Evolutionary conservation across 2,329 filamentous ascomycete species (phyloP).

Genomic region (Ambrosiella xylebori): DNA sequence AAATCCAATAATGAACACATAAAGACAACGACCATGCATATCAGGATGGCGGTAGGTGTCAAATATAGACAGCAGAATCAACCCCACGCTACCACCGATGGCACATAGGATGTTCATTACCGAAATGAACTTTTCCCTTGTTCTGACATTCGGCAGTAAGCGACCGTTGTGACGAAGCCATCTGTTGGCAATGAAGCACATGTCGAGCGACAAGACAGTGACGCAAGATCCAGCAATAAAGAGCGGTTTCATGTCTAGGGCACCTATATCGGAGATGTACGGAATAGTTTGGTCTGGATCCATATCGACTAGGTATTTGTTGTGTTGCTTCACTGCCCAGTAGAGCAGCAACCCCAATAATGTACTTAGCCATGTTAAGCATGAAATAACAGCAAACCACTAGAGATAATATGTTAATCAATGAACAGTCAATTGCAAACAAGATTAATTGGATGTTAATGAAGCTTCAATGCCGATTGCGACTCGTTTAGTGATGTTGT

Average conservation of each 20-base stretch:
- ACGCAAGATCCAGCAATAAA: constrained; percentile 57
- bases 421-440: neutral
- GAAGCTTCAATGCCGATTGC: neutral
- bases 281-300: constrained; percentile 39
- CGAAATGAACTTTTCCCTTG: constrained; percentile 44
- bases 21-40: constrained; percentile 60
- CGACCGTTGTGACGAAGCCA: constrained; percentile 71
- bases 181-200: constrained; percentile 65
- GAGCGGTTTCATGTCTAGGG: constrained; percentile 49
- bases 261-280: constrained; percentile 55
- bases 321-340: constrained; percentile 43
- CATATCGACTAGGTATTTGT: constrained; percentile 46
- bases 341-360: constrained; percentile 53
- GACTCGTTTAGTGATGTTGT: neutral
- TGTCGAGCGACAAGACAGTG: constrained; percentile 64
- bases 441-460: neutral
- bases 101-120: constrained; percentile 48
- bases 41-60: constrained; percentile 53
- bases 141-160: constrained; percentile 53
- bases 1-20: constrained; percentile 74
- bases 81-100: constrained; percentile 55
- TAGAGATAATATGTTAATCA: constrained; percentile 15
- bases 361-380: constrained; percentile 47
- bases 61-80: constrained; percentile 73
- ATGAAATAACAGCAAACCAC: constrained; percentile 54